These are phyloP conservation scores for Thermomyces lanuginosus DNA, from an alignment of 2,329 filamentous ascomycete species.

Conservation along the genomic window DNA sequence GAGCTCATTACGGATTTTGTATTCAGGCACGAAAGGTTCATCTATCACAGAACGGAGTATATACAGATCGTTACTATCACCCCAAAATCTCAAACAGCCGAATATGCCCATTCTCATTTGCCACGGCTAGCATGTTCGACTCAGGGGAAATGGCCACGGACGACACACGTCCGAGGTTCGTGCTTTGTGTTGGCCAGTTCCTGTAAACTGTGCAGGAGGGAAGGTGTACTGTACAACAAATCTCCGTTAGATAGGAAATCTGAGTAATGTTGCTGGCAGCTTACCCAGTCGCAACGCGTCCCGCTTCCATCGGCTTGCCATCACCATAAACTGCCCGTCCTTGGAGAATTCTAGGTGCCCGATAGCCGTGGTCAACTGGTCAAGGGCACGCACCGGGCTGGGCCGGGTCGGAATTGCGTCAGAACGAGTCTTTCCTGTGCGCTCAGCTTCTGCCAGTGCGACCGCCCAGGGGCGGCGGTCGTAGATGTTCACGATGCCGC, in stretches of 20 bases:
- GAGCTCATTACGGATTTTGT: too few relatives aligned
- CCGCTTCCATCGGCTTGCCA: conserved; percentile 73
- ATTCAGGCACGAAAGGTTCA: too few relatives aligned
- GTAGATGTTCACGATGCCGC: conserved; percentile 86
- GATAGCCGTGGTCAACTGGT: conserved; percentile 75
- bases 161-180: conserved; percentile 70
- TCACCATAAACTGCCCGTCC: conserved; percentile 76
- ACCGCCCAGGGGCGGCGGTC: conserved; percentile 52
- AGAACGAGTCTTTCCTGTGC: conserved; percentile 11
- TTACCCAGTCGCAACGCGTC: conserved; percentile 59
- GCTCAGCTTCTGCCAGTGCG: conserved; percentile 19
- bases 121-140: conserved; percentile 62
- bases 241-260: neutral
- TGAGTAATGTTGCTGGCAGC: conserved; percentile 9
- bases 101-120: conserved; percentile 77
- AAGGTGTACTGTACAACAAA: conserved; percentile 43
- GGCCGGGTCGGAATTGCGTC: conserved; percentile 47
- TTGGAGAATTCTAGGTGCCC: conserved; percentile 67
- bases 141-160: conserved; percentile 50
- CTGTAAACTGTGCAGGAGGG: conserved; percentile 85
- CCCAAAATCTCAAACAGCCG: conserved; percentile 74
- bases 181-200: conserved; percentile 90
- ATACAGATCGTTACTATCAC: conserved; percentile 18
- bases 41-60: neutral
- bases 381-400: conserved; percentile 55